Evolutionary conservation across 257 asterid genomes (phyloP).

Genomic region (Nicotiana knightiana): DNA sequence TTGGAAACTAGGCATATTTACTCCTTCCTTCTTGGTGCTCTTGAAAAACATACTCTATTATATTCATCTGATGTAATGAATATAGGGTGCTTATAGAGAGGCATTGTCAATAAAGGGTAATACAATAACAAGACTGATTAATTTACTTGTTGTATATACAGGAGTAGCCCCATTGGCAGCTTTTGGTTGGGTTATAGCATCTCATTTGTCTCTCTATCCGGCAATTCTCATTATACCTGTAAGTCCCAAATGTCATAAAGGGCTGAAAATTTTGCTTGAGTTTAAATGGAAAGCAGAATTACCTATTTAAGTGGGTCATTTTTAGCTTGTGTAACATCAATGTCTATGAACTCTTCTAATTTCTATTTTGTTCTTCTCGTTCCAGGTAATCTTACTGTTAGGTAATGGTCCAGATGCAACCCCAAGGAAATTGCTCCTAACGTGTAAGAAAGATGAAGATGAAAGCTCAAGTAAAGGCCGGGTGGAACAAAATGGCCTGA

Average conservation of each 20-base stretch:
- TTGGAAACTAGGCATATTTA: neutral
- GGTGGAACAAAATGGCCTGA: conserved; percentile 18
- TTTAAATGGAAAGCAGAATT: neutral
- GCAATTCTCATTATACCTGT: conserved; percentile 71
- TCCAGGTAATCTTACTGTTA: conserved; percentile 67
- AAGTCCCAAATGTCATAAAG: conserved; percentile 22
- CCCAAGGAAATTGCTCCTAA: conserved; percentile 60
- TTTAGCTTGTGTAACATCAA: neutral
- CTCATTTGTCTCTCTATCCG: conserved; percentile 93
- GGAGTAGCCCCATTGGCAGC: conserved; percentile 86
- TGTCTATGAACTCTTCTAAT: neutral
- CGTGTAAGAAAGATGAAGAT: conserved; percentile 33
- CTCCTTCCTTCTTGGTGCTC: neutral
- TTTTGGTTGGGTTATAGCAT: conserved; percentile 90
- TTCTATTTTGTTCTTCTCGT: conserved; percentile 2
- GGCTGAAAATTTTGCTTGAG: neutral
- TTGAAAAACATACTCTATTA: neutral
- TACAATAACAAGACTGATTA: conserved; percentile 11
- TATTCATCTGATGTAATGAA: neutral
- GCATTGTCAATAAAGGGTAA: neutral
- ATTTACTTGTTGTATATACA: conserved; percentile 25
- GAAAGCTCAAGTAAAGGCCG: conserved; percentile 26
- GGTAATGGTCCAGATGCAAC: conserved; percentile 87
- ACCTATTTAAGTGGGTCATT: neutral
- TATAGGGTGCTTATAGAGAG: neutral